Percentiles rank a stretch among this genome's conserved stretches.
These are phyloP conservation scores for Prunus mume DNA, from an alignment of 306 rosid genomes.

Conservation along the genomic window DNA sequence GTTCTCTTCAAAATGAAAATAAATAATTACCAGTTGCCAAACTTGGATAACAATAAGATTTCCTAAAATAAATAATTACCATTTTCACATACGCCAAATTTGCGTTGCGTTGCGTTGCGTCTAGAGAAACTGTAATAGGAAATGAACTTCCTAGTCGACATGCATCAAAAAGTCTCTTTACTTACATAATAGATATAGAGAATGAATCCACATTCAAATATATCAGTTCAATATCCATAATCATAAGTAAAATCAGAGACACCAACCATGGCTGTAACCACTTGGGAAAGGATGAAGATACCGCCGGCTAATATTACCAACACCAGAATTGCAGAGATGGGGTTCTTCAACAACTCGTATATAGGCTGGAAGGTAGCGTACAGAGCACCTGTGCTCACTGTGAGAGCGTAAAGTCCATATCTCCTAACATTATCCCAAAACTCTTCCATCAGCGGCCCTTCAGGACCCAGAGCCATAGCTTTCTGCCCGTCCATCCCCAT, in stretches of 20 bases:
- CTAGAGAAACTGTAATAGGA: neutral
- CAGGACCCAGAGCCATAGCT: constrained; percentile 86
- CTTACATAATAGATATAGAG: neutral
- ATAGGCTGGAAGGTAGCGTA: constrained; percentile 66
- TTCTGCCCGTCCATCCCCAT: constrained; percentile 51
- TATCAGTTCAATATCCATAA: constrained; percentile 41
- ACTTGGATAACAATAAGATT: neutral
- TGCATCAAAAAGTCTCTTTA: neutral
- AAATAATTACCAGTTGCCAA: neutral
- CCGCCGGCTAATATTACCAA: constrained; percentile 60
- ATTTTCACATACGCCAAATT: neutral
- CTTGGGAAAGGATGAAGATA: constrained; percentile 64
- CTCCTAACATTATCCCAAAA: constrained; percentile 95
- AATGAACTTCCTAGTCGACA: neutral
- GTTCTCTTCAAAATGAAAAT: neutral
- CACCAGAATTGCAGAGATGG: constrained; percentile 76
- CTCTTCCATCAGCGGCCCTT: constrained; percentile 90
- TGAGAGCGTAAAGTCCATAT: constrained; percentile 78
- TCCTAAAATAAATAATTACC: too few species aligned
- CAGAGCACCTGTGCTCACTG: constrained; percentile 81
- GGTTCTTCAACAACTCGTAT: constrained; percentile 72
- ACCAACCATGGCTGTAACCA: constrained; percentile 89
- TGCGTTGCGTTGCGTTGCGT: constrained; percentile 8
- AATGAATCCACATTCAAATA: neutral
- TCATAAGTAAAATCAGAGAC: constrained; percentile 71